Base-by-base conservation (phyloP, 2,329 filamentous ascomycete genomes). In the Hirsutella rhossiliensis region DNA sequence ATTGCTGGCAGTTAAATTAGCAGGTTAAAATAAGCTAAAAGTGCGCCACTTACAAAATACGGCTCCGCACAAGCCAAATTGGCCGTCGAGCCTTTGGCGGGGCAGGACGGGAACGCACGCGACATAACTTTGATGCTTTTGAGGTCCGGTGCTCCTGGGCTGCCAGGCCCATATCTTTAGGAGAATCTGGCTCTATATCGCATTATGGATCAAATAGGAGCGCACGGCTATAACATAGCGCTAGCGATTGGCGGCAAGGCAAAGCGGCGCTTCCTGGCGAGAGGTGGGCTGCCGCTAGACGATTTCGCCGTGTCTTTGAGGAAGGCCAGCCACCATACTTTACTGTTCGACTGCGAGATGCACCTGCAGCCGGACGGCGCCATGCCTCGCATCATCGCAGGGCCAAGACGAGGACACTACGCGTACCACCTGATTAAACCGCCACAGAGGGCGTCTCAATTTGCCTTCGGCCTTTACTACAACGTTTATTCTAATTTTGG, bases 261-360 rank as follows among this genome's bases (percentile, higher is more conserved):
- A 15, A 45, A 45, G 31, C 23, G 44, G 15, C 17, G 20, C 20
- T 42, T 42, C 29, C 32, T 38, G n/a, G n/a, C 8, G 27, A 20
- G 29, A 13, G 29, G n/a, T n/a, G 32, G 28, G 40, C 27, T n/a
- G 11, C 30, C 40, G 8, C 30, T 8, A 20, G n/a, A 20, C 11
- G 29, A 30, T 28, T 41, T 32, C 29, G 29, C 19, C 15, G 40
- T 41, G 11, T 5, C 29, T 8, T 13, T 41, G n/a, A 8, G 12
- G 13, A 23, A 27, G 11, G n/a, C 32, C 17, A 9, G 15, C 18
- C 4, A 38, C n/a, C 11, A 17, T 13, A 43, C 13, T 18, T 39
- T 45, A 17, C 27, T 45, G 23, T 27, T 45, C 27, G 34, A 45
- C 31, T 45, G 28, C 18, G 37, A 45, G 20, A 29, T 45, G 19